A percentile compares a stretch with the other conserved stretches of the same genome.
phyloP scores from a whole-genome alignment of 495 filamentous ascomycete species.

The Hypoxylon rickii region DNA sequence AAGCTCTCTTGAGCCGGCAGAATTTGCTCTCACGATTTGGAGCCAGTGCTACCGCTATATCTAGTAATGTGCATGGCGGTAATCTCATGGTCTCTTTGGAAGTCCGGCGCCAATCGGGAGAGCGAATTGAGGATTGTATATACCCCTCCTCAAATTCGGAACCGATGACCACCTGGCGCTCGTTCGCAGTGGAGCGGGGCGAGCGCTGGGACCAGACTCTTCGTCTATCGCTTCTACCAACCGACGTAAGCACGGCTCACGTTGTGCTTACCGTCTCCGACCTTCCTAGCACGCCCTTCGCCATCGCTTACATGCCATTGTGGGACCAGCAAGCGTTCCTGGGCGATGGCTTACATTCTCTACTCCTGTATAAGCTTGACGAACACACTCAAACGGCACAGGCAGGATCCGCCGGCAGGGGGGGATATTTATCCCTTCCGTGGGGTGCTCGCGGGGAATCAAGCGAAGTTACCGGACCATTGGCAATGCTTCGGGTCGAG shows the following conservation, averaged over 20 bases:
- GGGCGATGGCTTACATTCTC: conserved; percentile 78
- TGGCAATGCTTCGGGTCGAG: conserved; percentile 74
- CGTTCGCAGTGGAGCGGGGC: conserved; percentile 75
- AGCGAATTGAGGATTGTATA: conserved; percentile 83
- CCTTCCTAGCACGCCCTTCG: conserved; percentile 82
- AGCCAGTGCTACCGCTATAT: conserved; percentile 72
- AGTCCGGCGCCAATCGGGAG: conserved; percentile 75
- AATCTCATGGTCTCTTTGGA: conserved; percentile 91
- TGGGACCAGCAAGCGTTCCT: conserved; percentile 94
- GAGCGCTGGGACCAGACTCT: conserved; percentile 87
- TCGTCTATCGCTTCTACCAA: conserved; percentile 74
- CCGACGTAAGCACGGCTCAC: conserved; percentile 83
- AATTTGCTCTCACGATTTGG: conserved; percentile 80
- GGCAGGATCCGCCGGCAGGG: conserved; percentile 62
- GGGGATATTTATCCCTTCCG: conserved; percentile 82
- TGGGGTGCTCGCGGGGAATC: conserved; percentile 71
- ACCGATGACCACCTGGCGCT: conserved; percentile 82
- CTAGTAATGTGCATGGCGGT: conserved; percentile 60
- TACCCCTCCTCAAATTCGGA: conserved; percentile 80
- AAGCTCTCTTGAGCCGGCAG: conserved; percentile 73
- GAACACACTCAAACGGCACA: conserved; percentile 69
- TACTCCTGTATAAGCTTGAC: conserved; percentile 87
- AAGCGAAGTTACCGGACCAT: conserved; percentile 76
- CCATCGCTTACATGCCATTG: conserved; percentile 88
- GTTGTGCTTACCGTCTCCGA: conserved; percentile 88